Percentiles rank a stretch among this genome's conserved stretches.
Evolutionary conservation across 139 green algal species (phyloP).

Genomic region (Auxenochlorella protothecoides): DNA sequence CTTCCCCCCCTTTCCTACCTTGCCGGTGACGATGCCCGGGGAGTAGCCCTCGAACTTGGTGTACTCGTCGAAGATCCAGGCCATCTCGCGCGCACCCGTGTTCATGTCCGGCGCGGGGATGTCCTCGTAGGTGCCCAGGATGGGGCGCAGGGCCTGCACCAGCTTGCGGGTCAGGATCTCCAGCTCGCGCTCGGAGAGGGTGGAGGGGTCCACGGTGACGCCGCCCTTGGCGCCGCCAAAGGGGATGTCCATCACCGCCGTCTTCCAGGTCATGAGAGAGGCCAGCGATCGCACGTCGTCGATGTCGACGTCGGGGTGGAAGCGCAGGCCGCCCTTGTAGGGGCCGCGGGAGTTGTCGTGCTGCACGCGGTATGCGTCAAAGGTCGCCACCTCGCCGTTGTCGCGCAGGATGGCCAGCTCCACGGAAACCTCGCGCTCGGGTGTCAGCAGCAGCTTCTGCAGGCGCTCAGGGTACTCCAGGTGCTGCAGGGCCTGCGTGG

Average conservation of each 20-base stretch:
- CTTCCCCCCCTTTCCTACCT: slow-evolving; percentile 25
- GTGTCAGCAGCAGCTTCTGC: slow-evolving; percentile 67
- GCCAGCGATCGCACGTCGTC: slow-evolving; percentile 62
- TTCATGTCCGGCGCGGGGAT: slow-evolving; percentile 87
- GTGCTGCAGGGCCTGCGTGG: slow-evolving; percentile 14
- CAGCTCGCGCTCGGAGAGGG: slow-evolving; percentile 63
- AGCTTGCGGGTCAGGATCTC: slow-evolving; percentile 87
- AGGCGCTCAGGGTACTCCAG: slow-evolving; percentile 61
- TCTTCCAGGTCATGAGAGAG: slow-evolving; percentile 94
- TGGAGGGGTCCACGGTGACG: slow-evolving; percentile 52
- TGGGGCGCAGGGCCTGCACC: slow-evolving; percentile 74
- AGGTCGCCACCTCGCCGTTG: slow-evolving; percentile 59
- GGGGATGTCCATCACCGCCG: slow-evolving; percentile 87
- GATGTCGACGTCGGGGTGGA: slow-evolving; percentile 64
- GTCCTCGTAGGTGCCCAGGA: slow-evolving; percentile 74
- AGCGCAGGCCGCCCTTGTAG: slow-evolving; percentile 78
- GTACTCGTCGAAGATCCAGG: slow-evolving; percentile 84
- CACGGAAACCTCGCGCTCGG: slow-evolving; percentile 59
- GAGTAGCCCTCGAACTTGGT: slow-evolving; percentile 74
- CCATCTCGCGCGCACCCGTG: slow-evolving; percentile 65
- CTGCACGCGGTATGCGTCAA: slow-evolving; percentile 74
- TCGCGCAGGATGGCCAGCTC: slow-evolving; percentile 71
- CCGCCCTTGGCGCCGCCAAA: slow-evolving; percentile 89
- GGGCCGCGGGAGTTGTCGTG: slow-evolving; percentile 81
- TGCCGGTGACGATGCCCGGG: slow-evolving; percentile 76